Evolutionary conservation across 2,329 filamentous ascomycete species (phyloP).

Genomic region (Talaromyces verruculosus): DNA sequence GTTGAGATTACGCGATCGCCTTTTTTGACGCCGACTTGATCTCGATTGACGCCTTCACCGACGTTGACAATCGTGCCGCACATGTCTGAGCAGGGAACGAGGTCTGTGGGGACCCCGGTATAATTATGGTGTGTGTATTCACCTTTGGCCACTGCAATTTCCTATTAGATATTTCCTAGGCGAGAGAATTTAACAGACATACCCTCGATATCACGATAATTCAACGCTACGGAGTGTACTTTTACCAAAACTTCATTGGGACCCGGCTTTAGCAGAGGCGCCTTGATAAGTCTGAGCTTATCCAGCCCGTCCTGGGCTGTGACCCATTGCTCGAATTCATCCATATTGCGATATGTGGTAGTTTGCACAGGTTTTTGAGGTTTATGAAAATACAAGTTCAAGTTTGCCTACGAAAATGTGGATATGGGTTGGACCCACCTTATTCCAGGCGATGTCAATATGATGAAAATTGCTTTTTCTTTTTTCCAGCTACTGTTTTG

Average conservation of each 20-base stretch:
- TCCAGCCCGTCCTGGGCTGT: constrained; percentile 58
- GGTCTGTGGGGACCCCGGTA: constrained; percentile 39
- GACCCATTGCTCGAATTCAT: constrained; percentile 51
- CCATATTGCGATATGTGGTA: neutral
- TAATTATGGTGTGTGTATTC: constrained; percentile 64
- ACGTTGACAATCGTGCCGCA: constrained; percentile 60
- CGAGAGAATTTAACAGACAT: neutral
- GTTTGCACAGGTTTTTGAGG: neutral
- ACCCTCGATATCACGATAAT: constrained; percentile 43
- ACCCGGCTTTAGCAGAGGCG: constrained; percentile 49
- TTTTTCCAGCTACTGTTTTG: neutral
- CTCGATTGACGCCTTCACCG: constrained; percentile 45
- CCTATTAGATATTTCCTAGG: neutral
- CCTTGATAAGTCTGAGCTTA: constrained; percentile 50
- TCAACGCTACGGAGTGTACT: constrained; percentile 54
- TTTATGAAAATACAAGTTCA: neutral
- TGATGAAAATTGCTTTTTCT: neutral
- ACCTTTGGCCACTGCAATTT: constrained; percentile 59
- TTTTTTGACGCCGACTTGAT: constrained; percentile 42
- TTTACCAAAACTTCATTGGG: constrained; percentile 56
- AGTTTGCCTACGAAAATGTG: neutral
- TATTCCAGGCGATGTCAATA: neutral
- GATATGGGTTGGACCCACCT: neutral
- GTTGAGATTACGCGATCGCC: constrained; percentile 68
- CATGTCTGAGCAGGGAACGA: constrained; percentile 71